Conservation (phyloP, 1,139 yeast genomes). For the Taiozyma sp. region DNA sequence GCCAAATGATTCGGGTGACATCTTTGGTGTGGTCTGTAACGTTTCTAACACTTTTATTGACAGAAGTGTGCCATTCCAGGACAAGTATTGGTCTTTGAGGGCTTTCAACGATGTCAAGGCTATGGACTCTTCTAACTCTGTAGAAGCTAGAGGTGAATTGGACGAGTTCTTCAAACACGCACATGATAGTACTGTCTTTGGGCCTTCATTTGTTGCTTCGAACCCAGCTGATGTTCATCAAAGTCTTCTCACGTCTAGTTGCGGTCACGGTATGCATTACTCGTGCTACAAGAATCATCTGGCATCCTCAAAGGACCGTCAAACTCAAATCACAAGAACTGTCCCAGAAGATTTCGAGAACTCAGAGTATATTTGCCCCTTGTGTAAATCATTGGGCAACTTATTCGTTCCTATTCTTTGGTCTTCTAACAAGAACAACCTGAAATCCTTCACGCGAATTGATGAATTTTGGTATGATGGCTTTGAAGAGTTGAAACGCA, state of each 20-base stretch:
- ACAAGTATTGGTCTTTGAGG: slow-evolving; percentile 60
- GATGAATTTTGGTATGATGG: slow-evolving; percentile 14
- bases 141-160: slow-evolving; percentile 31
- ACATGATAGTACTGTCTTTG: slow-evolving; percentile 43
- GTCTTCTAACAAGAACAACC: slow-evolving; percentile 12
- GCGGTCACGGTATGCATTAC: slow-evolving; percentile 94
- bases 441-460: slow-evolving; percentile 8
- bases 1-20: slow-evolving; percentile 61
- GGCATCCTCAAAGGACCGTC: slow-evolving; percentile 46
- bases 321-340: slow-evolving; percentile 73
- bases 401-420: slow-evolving; percentile 59
- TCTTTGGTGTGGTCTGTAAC: slow-evolving; percentile 70
- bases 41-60: slow-evolving; percentile 55
- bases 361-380: slow-evolving; percentile 80
- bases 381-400: slow-evolving; percentile 84
- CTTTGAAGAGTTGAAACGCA: slow-evolving; percentile 5
- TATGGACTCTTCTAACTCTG: slow-evolving; percentile 39
- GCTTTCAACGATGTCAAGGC: slow-evolving; percentile 51
- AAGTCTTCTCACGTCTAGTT: slow-evolving; percentile 63
- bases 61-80: slow-evolving; percentile 57
- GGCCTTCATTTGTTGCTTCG: slow-evolving; percentile 61
- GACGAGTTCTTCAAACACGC: slow-evolving; percentile 31
- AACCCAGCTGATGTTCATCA: slow-evolving; percentile 24
- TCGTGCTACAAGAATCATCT: slow-evolving; percentile 67
- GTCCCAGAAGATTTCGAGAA: slow-evolving; percentile 69